A percentile compares a stretch with the other conserved stretches of the same genome.
Evolutionary conservation across 2,329 filamentous ascomycete genomes (phyloP).

Genomic region (Trichoderma sp.): DNA sequence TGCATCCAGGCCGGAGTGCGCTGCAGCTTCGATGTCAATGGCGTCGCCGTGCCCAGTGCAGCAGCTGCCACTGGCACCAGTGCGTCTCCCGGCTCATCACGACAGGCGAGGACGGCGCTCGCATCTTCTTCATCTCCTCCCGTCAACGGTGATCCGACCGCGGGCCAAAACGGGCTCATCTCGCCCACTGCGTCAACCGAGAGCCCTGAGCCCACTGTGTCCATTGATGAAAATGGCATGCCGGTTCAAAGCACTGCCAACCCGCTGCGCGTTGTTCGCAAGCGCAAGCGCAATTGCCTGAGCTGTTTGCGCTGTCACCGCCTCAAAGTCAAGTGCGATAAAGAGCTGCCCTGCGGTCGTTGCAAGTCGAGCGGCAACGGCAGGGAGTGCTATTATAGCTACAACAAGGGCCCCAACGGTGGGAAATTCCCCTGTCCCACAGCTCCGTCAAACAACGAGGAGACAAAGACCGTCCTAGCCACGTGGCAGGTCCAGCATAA

Average conservation of each 20-base stretch:
- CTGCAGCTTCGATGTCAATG: constrained; percentile 37
- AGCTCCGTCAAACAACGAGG: constrained; percentile 30
- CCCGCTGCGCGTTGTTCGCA: constrained; percentile 36
- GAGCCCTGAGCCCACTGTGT: constrained; percentile 32
- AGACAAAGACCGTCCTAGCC: constrained; percentile 35
- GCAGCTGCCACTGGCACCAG: constrained; percentile 9
- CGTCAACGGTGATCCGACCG: constrained; percentile 2
- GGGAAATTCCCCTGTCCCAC: constrained; percentile 40
- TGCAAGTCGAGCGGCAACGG: constrained; percentile 41
- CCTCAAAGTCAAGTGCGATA: constrained; percentile 44
- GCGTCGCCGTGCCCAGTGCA: constrained; percentile 27
- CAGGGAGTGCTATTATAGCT: constrained; percentile 41
- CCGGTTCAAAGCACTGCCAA: constrained; percentile 4
- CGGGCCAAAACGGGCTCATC: constrained; percentile 32
- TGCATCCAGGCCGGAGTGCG: constrained; percentile 38
- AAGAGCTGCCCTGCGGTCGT: constrained; percentile 40
- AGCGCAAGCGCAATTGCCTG: constrained; percentile 41
- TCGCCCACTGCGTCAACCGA: constrained; percentile 36
- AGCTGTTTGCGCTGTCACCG: constrained; percentile 42
- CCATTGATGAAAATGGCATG: constrained; percentile 23
- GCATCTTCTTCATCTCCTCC: constrained; percentile 8
- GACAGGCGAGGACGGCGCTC: not conserved
- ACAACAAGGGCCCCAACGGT: constrained; percentile 41
- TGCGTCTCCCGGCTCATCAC: constrained; percentile 8
- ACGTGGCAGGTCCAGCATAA: constrained; percentile 41